Percentiles rank a stretch among this genome's conserved stretches.
Evolutionary conservation across 2,329 filamentous ascomycete species (phyloP).

Genomic region (Chaetomium sp.): DNA sequence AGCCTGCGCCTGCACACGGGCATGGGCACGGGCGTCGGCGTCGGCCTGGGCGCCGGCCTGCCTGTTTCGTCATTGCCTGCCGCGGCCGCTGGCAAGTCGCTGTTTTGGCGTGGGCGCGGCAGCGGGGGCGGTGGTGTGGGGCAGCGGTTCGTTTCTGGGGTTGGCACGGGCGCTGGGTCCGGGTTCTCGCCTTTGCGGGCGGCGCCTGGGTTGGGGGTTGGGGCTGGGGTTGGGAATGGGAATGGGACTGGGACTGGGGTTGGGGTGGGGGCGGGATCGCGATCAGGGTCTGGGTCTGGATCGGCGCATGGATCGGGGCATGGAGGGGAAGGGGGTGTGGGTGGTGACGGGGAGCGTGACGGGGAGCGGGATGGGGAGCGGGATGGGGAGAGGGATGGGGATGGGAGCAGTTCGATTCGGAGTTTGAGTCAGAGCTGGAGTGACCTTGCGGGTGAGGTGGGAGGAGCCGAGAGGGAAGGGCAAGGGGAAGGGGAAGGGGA

Average conservation of each 20-base stretch:
- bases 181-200: constrained; percentile 7
- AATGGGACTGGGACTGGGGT: neutral
- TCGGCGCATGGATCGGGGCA: too few species aligned
- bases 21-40: constrained; percentile 13
- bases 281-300: too few species aligned
- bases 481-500: neutral
- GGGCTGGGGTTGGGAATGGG: neutral
- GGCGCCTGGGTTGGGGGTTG: neutral
- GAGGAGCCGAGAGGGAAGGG: neutral
- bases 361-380: too few species aligned
- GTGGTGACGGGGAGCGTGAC: neutral
- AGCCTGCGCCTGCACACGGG: constrained; percentile 19
- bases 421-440: constrained; percentile 8
- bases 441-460: neutral
- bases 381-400: neutral
- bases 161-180: neutral
- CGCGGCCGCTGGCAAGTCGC: neutral
- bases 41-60: constrained; percentile 17
- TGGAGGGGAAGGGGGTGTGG: too few species aligned
- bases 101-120: neutral
- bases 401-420: neutral
- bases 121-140: neutral
- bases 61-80: constrained; percentile 2
- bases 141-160: neutral
- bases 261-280: neutral